Evolutionary conservation across 306 rosid species (phyloP), one percentile per base, ranked within the genome.

Genomic region (Ceratonia siliqua): DNA sequence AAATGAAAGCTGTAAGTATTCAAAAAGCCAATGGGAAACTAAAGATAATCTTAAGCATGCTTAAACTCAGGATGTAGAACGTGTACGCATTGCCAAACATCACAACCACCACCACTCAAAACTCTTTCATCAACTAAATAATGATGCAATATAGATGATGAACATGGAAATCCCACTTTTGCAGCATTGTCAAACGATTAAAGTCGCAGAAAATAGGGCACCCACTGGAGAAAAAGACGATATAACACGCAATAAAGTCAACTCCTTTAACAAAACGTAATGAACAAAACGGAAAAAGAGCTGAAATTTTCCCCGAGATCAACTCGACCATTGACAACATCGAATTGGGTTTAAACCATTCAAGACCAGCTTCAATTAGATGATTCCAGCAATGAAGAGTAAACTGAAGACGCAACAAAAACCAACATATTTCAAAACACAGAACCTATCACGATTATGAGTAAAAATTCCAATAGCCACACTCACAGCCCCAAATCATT

Each of bases 241-340:
- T 15, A 32, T 58, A 45, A 68, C 56, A 36, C 17, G 24, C 41
- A 73, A 78, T n/a, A 82, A 82, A 81, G 79, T 68, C 85, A 69
- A 56, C 79, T 76, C 61, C 22, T 79, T 77, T 7, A 12, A 62
- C 57, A 81, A 5, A 70, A 48, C 32, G 30, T 10, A 72, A 81
- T 28, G 41, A 70, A 67, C 30, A 56, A 56, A 58, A 46, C 9
- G 4, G 43, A n/a, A 43, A 39, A 70, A 41, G 3, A 41, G 49
- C 14, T 7, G 7, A 54, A 10, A 3, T 50, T 39, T 33, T 48
- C 21, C 6, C 11, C 21, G 65, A 75, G 83, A 85, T 85, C 87
- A 75, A 76, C 77, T 74, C 76, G 24, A 18, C 72, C 13, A 73
- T 21, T 30, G 57, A 68, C 59, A 68, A 15, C 45, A 77, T 62